Conservation (phyloP, 805 yeast genomes). For the Lachancea sp. region DNA sequence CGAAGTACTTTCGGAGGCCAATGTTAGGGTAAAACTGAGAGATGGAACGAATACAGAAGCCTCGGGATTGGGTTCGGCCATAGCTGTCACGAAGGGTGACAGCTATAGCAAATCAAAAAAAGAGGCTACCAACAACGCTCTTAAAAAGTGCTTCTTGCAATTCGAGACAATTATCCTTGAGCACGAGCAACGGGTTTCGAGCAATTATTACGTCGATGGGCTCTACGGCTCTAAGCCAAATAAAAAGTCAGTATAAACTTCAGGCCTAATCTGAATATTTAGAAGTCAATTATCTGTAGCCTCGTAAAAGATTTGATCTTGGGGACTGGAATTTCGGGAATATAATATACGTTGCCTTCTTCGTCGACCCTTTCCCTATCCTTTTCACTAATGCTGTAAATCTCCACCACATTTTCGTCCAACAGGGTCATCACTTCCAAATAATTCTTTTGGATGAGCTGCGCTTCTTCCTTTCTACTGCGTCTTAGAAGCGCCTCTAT, state of each 20-base stretch:
- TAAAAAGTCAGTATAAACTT: background rate
- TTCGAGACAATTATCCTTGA: conserved; percentile 58
- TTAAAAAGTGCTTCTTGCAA: conserved; percentile 70
- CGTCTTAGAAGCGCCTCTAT: conserved; percentile 74
- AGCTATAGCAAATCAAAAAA: conserved; percentile 78
- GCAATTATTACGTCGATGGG: conserved; percentile 33
- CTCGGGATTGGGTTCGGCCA: conserved; percentile 66
- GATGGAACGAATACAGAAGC: conserved; percentile 83
- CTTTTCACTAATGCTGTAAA: conserved; percentile 72
- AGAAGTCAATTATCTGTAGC: conserved; percentile 54
- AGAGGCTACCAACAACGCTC: conserved; percentile 79
- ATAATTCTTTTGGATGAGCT: conserved; percentile 66
- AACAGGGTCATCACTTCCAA: conserved; percentile 50
- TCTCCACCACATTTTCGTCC: conserved; percentile 60
- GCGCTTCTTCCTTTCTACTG: conserved; percentile 68
- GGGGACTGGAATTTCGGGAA: conserved; percentile 74
- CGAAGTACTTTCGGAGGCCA: conserved; percentile 33
- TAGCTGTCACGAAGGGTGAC: conserved; percentile 53
- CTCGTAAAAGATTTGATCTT: conserved; percentile 55
- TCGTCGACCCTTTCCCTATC: conserved; percentile 89
- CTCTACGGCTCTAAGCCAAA: conserved; percentile 18
- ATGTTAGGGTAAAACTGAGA: conserved; percentile 60
- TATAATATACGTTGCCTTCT: conserved; percentile 71
- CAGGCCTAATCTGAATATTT: conserved; percentile 7
- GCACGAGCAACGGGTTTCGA: conserved; percentile 32